phyloP scores from a whole-genome alignment of 108 stramenopile species.

The Cyclotella kingstonii region DNA sequence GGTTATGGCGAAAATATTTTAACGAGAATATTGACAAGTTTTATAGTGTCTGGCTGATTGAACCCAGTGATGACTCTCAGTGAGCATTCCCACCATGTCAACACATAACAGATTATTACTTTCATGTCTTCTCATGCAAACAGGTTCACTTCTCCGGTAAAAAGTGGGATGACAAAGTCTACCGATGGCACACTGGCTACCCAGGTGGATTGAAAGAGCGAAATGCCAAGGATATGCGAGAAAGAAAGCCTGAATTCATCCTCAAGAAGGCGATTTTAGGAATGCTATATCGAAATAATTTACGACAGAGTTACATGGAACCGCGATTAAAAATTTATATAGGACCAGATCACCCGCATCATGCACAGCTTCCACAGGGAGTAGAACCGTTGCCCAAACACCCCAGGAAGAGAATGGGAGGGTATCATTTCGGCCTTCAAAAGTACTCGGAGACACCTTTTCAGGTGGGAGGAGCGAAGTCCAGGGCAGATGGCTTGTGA shows the following conservation, averaged over 20 bases:
- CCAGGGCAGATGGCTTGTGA: background rate
- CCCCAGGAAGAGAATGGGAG: conserved; percentile 55
- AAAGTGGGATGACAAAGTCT: conserved; percentile 91
- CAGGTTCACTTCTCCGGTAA: conserved; percentile 88
- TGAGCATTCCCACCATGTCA: background rate
- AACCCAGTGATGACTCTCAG: background rate
- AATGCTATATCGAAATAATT: conserved; percentile 82
- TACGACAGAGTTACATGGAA: conserved; percentile 78
- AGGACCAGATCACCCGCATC: conserved; percentile 79
- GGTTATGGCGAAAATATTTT: background rate
- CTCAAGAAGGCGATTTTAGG: conserved; percentile 83
- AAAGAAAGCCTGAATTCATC: conserved; percentile 77
- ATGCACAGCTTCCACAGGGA: conserved; percentile 64
- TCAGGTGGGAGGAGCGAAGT: conserved; percentile 32
- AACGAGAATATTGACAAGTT: background rate
- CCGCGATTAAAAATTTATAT: conserved; percentile 80
- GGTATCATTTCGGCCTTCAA: conserved; percentile 70
- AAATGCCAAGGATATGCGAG: conserved; percentile 76
- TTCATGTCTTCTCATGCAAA: background rate
- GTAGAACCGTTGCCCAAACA: conserved; percentile 19
- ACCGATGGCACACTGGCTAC: conserved; percentile 94
- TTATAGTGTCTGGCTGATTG: background rate
- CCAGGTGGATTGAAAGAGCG: conserved; percentile 93
- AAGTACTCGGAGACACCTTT: conserved; percentile 46
- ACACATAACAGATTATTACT: background rate